phyloP scores from a whole-genome alignment of 163 green algal genomes.

The Smithsoniella earleae region DNA sequence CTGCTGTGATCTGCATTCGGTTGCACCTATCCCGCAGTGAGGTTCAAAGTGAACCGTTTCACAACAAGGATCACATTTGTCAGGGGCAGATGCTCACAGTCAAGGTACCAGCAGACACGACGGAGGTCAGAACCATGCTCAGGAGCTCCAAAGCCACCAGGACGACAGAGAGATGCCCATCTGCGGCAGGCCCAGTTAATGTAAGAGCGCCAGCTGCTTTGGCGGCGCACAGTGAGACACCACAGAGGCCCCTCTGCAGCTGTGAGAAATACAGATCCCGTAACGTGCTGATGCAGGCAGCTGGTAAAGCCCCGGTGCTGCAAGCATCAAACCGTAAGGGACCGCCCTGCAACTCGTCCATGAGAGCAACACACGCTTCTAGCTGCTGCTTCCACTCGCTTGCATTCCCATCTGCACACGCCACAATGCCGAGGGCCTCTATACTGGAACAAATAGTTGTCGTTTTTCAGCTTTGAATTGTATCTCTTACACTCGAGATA shows the following conservation, averaged over 20 bases:
- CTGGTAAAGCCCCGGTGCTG: constrained; percentile 1
- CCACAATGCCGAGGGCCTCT: neutral
- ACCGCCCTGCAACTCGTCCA: neutral
- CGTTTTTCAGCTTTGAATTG: neutral
- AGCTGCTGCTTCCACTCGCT: constrained; percentile 14
- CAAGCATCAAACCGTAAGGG: constrained; percentile 7
- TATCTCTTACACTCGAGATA: neutral
- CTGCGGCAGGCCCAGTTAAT: too few species aligned
- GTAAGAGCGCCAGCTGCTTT: too few species aligned
- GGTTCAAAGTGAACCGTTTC: neutral
- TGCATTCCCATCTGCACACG: neutral
- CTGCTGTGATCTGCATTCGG: constrained; percentile 11
- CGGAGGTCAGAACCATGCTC: neutral
- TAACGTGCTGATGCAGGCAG: neutral
- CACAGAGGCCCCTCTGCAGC: neutral
- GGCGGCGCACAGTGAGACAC: neutral
- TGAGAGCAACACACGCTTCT: neutral
- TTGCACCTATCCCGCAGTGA: neutral
- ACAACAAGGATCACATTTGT: neutral
- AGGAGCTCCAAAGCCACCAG: neutral
- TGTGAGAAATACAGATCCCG: neutral
- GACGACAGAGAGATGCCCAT: too few species aligned
- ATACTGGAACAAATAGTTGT: neutral
- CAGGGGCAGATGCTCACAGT: neutral
- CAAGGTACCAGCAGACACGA: neutral